These are phyloP conservation scores for Fusarium tjaetaba DNA, from an alignment of 2,329 filamentous ascomycete species.

Conservation along the genomic window DNA sequence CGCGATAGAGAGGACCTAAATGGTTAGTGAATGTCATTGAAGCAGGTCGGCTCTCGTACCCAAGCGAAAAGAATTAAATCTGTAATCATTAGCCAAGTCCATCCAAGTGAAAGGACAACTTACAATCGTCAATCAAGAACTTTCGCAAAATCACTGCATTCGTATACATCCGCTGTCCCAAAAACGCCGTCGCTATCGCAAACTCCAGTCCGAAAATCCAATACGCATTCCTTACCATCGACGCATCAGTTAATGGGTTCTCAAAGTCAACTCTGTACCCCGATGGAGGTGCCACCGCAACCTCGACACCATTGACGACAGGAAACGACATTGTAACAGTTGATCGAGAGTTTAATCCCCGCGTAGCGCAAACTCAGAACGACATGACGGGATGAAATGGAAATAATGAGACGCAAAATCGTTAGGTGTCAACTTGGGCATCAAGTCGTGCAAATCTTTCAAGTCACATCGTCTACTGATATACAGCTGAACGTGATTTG, in stretches of 20 bases:
- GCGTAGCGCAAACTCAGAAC: not conserved
- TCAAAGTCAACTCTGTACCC: conserved; percentile 4
- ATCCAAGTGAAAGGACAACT: not conserved
- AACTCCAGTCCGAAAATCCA: conserved; percentile 14
- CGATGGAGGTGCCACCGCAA: not conserved
- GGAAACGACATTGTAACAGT: conserved; percentile 6
- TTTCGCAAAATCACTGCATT: conserved; percentile 6
- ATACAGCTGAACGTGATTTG: not conserved
- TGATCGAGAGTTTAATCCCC: not conserved
- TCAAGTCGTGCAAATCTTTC: not conserved
- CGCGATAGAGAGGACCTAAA: not conserved
- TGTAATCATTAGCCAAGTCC: not conserved
- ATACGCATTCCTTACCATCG: conserved; percentile 14
- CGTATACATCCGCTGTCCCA: conserved; percentile 16
- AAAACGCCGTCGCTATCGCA: conserved; percentile 1
- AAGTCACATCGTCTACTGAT: not conserved
- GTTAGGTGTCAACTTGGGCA: conserved; percentile 2
- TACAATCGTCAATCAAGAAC: conserved; percentile 11
- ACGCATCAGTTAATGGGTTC: not conserved
- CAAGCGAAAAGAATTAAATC: conserved; percentile 11
- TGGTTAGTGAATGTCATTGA: accelerated
- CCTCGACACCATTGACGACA: conserved; percentile 3
- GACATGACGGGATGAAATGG: not conserved
- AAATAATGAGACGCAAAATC: not conserved
- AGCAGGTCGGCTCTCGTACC: accelerated